A percentile compares a stretch with the other conserved stretches of the same genome.
Conservation (phyloP, 1,284 basidiomycete genomes). For the Boletus smithii region DNA sequence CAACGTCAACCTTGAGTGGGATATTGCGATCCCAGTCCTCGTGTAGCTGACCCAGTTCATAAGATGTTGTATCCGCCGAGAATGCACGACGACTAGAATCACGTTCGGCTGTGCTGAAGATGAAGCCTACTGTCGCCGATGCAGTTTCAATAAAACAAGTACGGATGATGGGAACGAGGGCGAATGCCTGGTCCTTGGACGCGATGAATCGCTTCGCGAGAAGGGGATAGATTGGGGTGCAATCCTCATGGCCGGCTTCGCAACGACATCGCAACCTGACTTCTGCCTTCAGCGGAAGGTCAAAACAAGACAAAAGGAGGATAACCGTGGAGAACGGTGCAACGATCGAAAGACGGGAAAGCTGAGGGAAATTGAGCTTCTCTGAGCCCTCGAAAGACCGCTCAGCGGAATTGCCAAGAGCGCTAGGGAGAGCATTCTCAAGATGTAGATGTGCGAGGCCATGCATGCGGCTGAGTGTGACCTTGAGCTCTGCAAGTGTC, state of each 20-base stretch:
- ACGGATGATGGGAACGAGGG: slow-evolving; percentile 14
- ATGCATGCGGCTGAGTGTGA: slow-evolving; percentile 31
- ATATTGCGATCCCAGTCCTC: slow-evolving; percentile 23
- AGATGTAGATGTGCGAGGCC: slow-evolving; percentile 32
- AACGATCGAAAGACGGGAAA: slow-evolving; percentile 21
- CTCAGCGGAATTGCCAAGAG: background rate
- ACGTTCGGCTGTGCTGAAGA: slow-evolving; percentile 15
- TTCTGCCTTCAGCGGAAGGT: slow-evolving; percentile 18
- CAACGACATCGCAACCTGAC: slow-evolving; percentile 20
- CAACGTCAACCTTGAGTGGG: slow-evolving; percentile 20
- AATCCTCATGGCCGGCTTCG: slow-evolving; percentile 6
- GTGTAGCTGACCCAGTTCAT: slow-evolving; percentile 8
- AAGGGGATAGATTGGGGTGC: slow-evolving; percentile 17
- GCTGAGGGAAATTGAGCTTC: slow-evolving; percentile 17
- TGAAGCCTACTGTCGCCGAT: slow-evolving; percentile 13
- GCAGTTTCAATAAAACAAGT: slow-evolving; percentile 12
- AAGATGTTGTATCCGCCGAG: slow-evolving; percentile 4
- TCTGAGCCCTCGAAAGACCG: slow-evolving; percentile 1
- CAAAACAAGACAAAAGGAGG: slow-evolving; percentile 17
- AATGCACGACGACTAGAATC: slow-evolving; percentile 11
- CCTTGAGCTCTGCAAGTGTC: slow-evolving; percentile 24
- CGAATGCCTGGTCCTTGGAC: slow-evolving; percentile 1
- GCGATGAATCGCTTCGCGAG: slow-evolving; percentile 17
- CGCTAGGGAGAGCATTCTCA: slow-evolving; percentile 29
- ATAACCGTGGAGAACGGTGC: slow-evolving; percentile 20